Percentiles rank a stretch among this genome's conserved stretches.
phyloP scores from a whole-genome alignment of 306 rosid species.

The Sphenostylis stenocarpa region DNA sequence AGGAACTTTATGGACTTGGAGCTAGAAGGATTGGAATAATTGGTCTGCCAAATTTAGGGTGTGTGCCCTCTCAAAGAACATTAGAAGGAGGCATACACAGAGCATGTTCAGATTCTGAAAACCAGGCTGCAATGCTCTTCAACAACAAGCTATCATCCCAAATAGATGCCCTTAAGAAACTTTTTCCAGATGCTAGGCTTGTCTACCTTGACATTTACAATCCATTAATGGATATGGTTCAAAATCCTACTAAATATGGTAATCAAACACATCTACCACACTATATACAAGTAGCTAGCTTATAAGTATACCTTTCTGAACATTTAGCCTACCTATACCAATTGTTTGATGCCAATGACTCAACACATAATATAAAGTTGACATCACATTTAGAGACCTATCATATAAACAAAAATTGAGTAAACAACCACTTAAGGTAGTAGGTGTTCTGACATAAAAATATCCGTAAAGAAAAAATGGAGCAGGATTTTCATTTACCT shows the following conservation, averaged over 20 bases:
- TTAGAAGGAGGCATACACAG: constrained; percentile 46
- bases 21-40: constrained; percentile 67
- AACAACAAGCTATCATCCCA: constrained; percentile 56
- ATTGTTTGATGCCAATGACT: neutral
- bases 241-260: constrained; percentile 58
- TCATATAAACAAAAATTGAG: neutral
- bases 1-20: constrained; percentile 65
- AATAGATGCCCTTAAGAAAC: constrained; percentile 31
- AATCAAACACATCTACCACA: neutral
- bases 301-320: neutral
- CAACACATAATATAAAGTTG: neutral
- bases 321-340: neutral
- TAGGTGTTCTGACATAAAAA: neutral
- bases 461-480: neutral
- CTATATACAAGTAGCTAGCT: neutral
- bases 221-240: constrained; percentile 40
- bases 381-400: neutral
- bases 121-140: constrained; percentile 60
- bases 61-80: constrained; percentile 72
- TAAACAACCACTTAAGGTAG: no score
- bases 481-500: neutral
- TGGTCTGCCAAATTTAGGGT: constrained; percentile 57
- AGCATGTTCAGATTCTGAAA: constrained; percentile 47
- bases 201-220: constrained; percentile 62
- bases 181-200: constrained; percentile 50